Base-by-base conservation (phyloP, 2,329 filamentous ascomycete species). In the Sporothrix phasma region DNA sequence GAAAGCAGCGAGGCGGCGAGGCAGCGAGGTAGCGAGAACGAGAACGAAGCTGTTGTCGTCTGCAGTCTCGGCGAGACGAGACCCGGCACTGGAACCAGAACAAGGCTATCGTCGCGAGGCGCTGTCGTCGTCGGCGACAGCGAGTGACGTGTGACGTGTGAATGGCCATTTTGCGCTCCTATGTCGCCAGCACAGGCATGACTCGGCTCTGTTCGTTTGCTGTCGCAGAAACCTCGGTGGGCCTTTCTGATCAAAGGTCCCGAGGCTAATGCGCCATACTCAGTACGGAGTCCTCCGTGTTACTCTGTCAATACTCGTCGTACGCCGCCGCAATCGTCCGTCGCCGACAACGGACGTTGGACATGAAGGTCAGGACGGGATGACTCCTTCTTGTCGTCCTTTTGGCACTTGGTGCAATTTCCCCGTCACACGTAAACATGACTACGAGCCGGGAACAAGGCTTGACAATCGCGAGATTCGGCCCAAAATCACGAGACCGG, bases 401-500 rank as follows among this genome's bases (percentile, higher is more conserved):
- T n/a, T 41, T 13, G 15, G 13, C n/a, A 2, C 3, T 26, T 13
- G 13, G 13, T 26, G 47, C 24, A 8, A 15, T 22, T 60, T 31
- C 19, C 29, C 58, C 15, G 3, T n/a, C 15, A 43, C 2, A 17
- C 7, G 7, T n/a, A n/a, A 19, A n/a, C 41, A 7, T 6, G 3
- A n/a, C 41, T n/a, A 17, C 45, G 22, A 15, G 39, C 56, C 56
- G 56, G 45, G 45, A 54, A 58, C 8, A 31, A 29, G 24, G 45
- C 31, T 13, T 31, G 10, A 6, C 39, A 31, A 39, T 61, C 58
- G 49, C 58, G 58, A 61, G 58, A 61, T 61, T 43, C 29, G 41
- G n/a, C 10, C 43, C 43, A 61, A 61, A 61, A 61, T 61, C 58
- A 61, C 43, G 58, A 47, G 58, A 61, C 43, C n/a, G 17, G 7